These are phyloP conservation scores for Paulownia fortunei DNA, from an alignment of 257 asterid species.

Conservation along the genomic window DNA sequence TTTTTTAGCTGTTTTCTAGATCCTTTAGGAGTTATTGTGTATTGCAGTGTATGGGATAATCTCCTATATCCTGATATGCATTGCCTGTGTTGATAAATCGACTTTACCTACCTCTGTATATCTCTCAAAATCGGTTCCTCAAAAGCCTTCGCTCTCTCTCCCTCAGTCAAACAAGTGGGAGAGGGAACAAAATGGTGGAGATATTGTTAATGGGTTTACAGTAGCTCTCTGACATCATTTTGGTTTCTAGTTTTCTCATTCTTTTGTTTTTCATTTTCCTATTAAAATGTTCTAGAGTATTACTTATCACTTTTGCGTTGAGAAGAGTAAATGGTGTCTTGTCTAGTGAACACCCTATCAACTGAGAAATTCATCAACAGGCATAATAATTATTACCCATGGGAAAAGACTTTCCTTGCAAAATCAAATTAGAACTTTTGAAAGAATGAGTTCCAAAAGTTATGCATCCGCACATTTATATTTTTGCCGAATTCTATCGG, in stretches of 20 bases:
- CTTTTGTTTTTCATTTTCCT: neutral
- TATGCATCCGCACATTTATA: neutral
- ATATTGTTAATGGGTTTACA: neutral
- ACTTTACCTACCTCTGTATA: neutral
- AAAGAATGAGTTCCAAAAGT: neutral
- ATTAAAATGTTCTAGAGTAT: neutral
- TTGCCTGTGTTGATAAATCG: neutral
- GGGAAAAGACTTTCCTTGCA: neutral
- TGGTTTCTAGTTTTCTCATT: neutral
- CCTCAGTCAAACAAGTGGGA: neutral
- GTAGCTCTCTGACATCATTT: neutral
- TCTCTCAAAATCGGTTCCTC: neutral
- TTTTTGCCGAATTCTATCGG: neutral
- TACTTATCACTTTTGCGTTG: neutral
- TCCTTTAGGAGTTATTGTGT: neutral
- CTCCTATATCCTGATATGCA: neutral
- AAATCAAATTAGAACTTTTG: neutral
- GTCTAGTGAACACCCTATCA: neutral
- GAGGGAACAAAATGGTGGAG: constrained; percentile 1
- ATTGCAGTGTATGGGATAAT: neutral
- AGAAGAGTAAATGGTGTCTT: neutral
- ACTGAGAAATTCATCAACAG: neutral
- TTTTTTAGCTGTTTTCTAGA: neutral
- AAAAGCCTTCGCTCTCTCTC: neutral
- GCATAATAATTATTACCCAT: neutral